phyloP scores from a whole-genome alignment of 176 grass and related monocot genomes.

The Luzula sylvatica region DNA sequence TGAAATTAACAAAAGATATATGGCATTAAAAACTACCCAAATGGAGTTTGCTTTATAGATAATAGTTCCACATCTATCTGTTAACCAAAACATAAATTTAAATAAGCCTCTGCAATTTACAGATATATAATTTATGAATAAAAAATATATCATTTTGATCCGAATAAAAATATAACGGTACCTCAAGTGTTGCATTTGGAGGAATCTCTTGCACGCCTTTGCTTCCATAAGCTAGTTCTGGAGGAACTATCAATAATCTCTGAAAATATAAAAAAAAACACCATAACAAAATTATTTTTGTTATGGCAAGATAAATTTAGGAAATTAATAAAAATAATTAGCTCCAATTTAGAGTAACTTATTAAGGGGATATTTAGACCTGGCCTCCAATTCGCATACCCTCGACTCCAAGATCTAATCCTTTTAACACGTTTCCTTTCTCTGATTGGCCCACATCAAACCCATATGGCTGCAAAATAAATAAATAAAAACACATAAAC shows the following conservation, averaged over 20 bases:
- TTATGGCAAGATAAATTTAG: neutral
- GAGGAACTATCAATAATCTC: slow-evolving; percentile 91
- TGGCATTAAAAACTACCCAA: slow-evolving; percentile 33
- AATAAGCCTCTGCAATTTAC: no score
- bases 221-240: slow-evolving; percentile 78
- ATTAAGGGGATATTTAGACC: slow-evolving; percentile 26
- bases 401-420: slow-evolving; percentile 91
- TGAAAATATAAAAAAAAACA: slow-evolving; percentile 25
- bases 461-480: slow-evolving; percentile 67
- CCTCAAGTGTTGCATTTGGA: slow-evolving; percentile 94
- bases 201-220: slow-evolving; percentile 97
- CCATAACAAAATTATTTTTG: neutral
- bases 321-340: neutral
- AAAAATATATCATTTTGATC: no score
- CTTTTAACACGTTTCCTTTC: slow-evolving; percentile 84
- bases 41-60: slow-evolving; percentile 66
- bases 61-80: slow-evolving; percentile 84
- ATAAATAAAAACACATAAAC: neutral
- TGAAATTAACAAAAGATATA: neutral
- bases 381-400: slow-evolving; percentile 97
- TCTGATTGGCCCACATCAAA: slow-evolving; percentile 95
- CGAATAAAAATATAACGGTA: slow-evolving; percentile 15
- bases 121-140: no score
- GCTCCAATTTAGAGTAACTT: neutral
- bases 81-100: slow-evolving; percentile 11